These are phyloP conservation scores for Talaromyces proteolyticus DNA, from an alignment of 495 filamentous ascomycete species.

Conservation along the genomic window DNA sequence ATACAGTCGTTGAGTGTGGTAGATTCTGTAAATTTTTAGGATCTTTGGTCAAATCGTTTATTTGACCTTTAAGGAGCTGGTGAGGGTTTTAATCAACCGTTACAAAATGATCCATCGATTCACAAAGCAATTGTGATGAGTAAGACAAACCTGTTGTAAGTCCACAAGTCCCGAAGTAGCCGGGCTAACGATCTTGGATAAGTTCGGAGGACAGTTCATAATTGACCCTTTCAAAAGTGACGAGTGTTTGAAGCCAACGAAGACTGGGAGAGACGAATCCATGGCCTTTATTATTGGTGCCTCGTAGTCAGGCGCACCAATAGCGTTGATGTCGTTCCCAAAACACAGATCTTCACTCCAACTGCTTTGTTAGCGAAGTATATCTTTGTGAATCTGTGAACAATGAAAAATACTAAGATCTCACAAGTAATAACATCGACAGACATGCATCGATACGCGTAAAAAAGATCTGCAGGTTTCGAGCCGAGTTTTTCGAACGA, in stretches of 20 bases:
- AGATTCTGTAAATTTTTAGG: slow-evolving; percentile 18
- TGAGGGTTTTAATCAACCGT: background rate
- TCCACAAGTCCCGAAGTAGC: slow-evolving; percentile 20
- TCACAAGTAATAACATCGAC: slow-evolving; percentile 29
- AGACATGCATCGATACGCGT: slow-evolving; percentile 28
- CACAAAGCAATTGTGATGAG: background rate
- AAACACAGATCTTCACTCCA: slow-evolving; percentile 22
- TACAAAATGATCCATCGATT: background rate
- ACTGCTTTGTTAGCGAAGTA: background rate
- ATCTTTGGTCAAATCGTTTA: slow-evolving; percentile 12
- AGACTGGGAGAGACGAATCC: slow-evolving; percentile 12
- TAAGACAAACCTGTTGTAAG: slow-evolving; percentile 12
- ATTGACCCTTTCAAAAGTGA: slow-evolving; percentile 19
- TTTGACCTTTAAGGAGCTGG: slow-evolving; percentile 14
- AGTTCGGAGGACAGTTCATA: slow-evolving; percentile 17
- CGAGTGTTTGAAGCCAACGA: slow-evolving; percentile 24
- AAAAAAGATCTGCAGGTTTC: slow-evolving; percentile 18
- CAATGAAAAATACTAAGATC: background rate
- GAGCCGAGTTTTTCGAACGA: slow-evolving; percentile 6
- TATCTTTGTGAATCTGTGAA: background rate
- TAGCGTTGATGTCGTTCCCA: slow-evolving; percentile 18
- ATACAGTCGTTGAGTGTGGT: slow-evolving; percentile 28
- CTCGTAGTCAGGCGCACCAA: slow-evolving; percentile 23
- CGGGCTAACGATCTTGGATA: slow-evolving; percentile 20
- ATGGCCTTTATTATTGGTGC: slow-evolving; percentile 25